Evolutionary conservation across 305 asterid species (phyloP).

Genomic region (Fraxinus sp.): DNA sequence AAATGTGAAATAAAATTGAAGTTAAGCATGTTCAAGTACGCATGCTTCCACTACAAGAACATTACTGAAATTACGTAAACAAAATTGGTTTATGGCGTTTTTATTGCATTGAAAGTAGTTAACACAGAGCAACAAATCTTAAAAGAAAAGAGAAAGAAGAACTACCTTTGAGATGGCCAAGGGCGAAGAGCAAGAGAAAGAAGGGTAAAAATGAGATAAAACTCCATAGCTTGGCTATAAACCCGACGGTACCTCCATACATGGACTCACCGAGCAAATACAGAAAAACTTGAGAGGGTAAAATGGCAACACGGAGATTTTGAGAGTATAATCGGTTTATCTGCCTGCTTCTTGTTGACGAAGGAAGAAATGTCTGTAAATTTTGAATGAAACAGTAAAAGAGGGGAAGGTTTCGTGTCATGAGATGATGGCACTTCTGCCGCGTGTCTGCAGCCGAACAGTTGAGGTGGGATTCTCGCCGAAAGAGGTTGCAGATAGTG

Average conservation of each 20-base stretch:
- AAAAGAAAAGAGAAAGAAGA: neutral
- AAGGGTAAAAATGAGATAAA: constrained; percentile 77
- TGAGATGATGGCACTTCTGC: neutral
- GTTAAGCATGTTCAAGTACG: neutral
- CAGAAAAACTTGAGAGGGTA: neutral
- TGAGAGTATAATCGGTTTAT: neutral
- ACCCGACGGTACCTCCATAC: constrained; percentile 83
- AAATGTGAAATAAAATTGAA: neutral
- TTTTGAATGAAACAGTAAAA: neutral
- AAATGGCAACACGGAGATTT: neutral
- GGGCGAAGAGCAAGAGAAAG: constrained; percentile 65
- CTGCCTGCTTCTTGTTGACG: neutral
- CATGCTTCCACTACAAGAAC: neutral
- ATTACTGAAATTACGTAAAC: neutral
- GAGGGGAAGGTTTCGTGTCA: constrained; percentile 22
- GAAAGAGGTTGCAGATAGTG: constrained; percentile 1
- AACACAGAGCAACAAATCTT: neutral
- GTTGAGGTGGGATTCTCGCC: constrained; percentile 11
- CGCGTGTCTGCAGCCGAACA: constrained; percentile 1
- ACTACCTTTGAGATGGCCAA: constrained; percentile 73
- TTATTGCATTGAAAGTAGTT: neutral
- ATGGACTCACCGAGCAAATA: neutral
- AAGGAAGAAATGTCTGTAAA: neutral
- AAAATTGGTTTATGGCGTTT: neutral
- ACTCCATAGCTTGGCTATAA: constrained; percentile 68